Base-by-base conservation (phyloP, 345 rosid genomes). In the Hevea brasiliensis region DNA sequence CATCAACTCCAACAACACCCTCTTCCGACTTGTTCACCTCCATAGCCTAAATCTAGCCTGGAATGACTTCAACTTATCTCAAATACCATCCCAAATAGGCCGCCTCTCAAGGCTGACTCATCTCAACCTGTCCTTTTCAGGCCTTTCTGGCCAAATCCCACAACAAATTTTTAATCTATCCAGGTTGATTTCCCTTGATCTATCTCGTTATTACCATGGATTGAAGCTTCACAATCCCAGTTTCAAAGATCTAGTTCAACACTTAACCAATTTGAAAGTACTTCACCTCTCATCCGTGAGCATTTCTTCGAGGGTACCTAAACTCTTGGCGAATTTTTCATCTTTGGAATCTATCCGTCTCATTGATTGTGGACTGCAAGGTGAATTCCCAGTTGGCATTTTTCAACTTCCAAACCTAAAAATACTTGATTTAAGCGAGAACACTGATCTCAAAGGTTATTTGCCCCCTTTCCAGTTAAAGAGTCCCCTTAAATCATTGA, bases 371-470 rank as follows among this genome's bases (percentile, higher is more conserved):
- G 20, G n/a, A 3, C 24, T 77, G 57, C 29, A 53, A 2, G 74
- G 81, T 29, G 54, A 24, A 35, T 62, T 78, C 40, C 81, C 67
- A 13, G 21, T 20, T 15, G 57, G 1, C 18, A 53, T 53, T 20
- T 53, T 53, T 18, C 2, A 53, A 8, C 57, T 53, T 20, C 57
- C 57, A 53, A 53, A 53, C 18, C 21, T 53, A 18, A 53, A 53
- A 8, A 53, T 18, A 53, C 57, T 53, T 3, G 57, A 53, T 53
- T 18, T 53, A 6, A 20, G 4, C 4, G 6, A 17, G 1, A 53
- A 53, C 21, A 0, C n/a, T 17, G 3, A 53, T 53, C 57, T 53
- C 18, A 53, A 18, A 53, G 23, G n/a, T 3, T 42, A 42, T 42
- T 42, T 42, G 9, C 45, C 45, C 45, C 45, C 45, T 42, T 42